phyloP scores from a whole-genome alignment of 2,329 filamentous ascomycete genomes.

The Lanzia echinophila region DNA sequence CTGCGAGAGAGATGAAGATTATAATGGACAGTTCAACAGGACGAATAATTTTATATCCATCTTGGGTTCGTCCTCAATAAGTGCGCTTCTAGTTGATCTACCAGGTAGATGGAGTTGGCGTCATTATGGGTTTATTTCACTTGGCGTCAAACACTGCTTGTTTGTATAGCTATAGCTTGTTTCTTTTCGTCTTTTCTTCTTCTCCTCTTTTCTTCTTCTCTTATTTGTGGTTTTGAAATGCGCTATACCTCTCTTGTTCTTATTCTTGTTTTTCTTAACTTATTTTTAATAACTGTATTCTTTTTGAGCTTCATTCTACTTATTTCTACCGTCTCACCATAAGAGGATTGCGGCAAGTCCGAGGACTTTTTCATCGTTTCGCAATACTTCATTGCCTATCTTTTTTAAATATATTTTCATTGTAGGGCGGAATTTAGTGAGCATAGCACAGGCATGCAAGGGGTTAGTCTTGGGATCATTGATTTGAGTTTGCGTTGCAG shows the following conservation, averaged over 20 bases:
- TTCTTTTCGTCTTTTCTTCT: neutral
- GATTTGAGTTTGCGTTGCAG: neutral
- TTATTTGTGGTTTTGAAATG: neutral
- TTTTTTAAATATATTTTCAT: neutral
- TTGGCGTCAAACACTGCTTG: neutral
- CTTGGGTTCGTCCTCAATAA: neutral
- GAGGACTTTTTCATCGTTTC: neutral
- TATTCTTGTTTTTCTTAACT: neutral
- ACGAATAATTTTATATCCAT: neutral
- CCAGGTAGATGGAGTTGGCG: neutral
- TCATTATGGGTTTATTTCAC: neutral
- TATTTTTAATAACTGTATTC: neutral
- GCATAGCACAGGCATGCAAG: neutral
- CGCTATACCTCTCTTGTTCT: neutral
- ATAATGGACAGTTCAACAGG: neutral
- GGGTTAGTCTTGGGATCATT: neutral
- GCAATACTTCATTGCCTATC: neutral
- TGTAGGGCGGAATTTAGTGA: neutral
- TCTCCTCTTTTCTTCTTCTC: neutral
- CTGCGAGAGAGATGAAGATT: constrained; percentile 8
- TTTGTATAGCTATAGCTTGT: neutral
- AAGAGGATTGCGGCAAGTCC: neutral
- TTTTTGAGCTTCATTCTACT: neutral
- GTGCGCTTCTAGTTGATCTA: neutral
- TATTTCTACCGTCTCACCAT: neutral